Conservation (phyloP, 2,329 filamentous ascomycete species). For the Neonectria ditissima region DNA sequence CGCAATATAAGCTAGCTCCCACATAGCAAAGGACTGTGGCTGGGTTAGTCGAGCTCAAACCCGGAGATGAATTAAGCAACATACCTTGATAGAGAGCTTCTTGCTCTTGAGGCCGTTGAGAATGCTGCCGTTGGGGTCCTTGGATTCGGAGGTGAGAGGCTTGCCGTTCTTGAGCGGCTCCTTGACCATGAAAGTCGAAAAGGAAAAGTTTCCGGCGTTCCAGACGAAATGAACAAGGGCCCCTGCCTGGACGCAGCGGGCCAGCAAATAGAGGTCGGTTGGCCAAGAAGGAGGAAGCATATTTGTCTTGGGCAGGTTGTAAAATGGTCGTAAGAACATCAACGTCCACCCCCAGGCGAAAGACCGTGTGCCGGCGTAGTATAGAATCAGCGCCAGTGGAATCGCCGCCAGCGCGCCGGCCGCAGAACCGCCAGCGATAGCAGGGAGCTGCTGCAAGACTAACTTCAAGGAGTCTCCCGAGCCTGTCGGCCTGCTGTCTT, state of each 20-base stretch:
- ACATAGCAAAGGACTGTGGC: conserved; percentile 83
- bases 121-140: conserved; percentile 91
- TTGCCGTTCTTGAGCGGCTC: conserved; percentile 86
- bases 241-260: conserved; percentile 71
- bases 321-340: conserved; percentile 77
- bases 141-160: conserved; percentile 85
- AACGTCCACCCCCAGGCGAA: conserved; percentile 77
- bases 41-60: conserved; percentile 34
- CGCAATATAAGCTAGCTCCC: conserved; percentile 88
- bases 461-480: conserved; percentile 49
- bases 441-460: conserved; percentile 55
- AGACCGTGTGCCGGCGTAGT: conserved; percentile 71
- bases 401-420: conserved; percentile 56
- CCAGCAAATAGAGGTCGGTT: conserved; percentile 66
- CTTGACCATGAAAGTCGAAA: conserved; percentile 83
- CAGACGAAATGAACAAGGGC: conserved; percentile 78
- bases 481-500: conserved; percentile 40
- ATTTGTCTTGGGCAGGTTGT: conserved; percentile 79
- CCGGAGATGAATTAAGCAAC: conserved; percentile 32
- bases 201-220: conserved; percentile 81
- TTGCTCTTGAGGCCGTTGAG: conserved; percentile 86
- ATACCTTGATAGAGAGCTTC: conserved; percentile 79
- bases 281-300: conserved; percentile 70
- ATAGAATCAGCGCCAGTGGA: conserved; percentile 65
- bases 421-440: conserved; percentile 52